Conservation (phyloP, 2,329 filamentous ascomycete species). For the Penicillium palitans region DNA sequence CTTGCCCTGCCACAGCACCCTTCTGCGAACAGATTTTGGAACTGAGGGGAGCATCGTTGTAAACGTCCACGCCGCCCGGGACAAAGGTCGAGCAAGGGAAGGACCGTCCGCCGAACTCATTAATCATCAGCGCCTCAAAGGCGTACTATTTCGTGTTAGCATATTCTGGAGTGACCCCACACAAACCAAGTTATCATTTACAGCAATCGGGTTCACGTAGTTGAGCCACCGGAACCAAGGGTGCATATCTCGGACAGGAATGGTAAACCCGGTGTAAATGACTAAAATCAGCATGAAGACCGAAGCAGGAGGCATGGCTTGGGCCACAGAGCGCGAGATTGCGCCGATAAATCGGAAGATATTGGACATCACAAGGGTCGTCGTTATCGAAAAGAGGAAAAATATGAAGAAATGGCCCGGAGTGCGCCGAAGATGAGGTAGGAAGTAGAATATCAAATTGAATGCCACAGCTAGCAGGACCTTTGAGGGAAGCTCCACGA, state of each 20-base stretch:
- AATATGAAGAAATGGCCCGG: constrained; percentile 83
- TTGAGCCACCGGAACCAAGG: constrained; percentile 82
- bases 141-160: constrained; percentile 54
- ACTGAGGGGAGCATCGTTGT: constrained; percentile 37
- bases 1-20: constrained; percentile 57
- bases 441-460: constrained; percentile 80
- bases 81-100: constrained; percentile 55
- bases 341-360: constrained; percentile 79
- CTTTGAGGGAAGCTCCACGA: constrained; percentile 83
- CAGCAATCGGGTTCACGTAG: constrained; percentile 72
- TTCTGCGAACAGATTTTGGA: constrained; percentile 59
- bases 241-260: constrained; percentile 63
- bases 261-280: constrained; percentile 53
- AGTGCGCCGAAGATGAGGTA: constrained; percentile 75
- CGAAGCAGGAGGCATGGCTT: constrained; percentile 58
- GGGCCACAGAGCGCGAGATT: constrained; percentile 65
- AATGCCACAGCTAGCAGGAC: constrained; percentile 69
- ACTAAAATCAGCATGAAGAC: constrained; percentile 48
- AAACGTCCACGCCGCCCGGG: constrained; percentile 43
- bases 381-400: constrained; percentile 71
- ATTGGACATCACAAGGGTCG: constrained; percentile 78
- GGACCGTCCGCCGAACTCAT: constrained; percentile 70
- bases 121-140: constrained; percentile 80
- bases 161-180: not conserved
- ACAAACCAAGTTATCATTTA: constrained; percentile 16